Conservation (phyloP, 1,284 basidiomycete genomes). For the Cryptococcus jaspeensis region DNA sequence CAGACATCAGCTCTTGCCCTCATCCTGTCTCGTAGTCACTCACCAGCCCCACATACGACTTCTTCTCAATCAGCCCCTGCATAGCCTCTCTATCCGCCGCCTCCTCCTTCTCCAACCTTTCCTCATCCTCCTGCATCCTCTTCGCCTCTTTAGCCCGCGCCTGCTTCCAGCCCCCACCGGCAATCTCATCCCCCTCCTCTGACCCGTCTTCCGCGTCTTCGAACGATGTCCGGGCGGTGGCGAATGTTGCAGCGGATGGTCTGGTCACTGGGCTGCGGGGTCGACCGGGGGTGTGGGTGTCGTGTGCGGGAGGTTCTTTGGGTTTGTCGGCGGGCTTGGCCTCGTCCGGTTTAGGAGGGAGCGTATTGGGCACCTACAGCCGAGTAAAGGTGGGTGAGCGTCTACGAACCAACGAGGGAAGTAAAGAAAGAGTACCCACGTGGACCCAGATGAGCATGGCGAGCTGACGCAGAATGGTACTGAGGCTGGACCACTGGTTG, state of each 20-base stretch:
- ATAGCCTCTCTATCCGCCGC: slow-evolving; percentile 11
- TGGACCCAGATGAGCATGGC: slow-evolving; percentile 36
- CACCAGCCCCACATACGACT: slow-evolving; percentile 38
- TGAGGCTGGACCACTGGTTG: slow-evolving; percentile 33
- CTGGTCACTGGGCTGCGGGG: too few relatives aligned
- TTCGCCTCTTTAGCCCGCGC: slow-evolving; percentile 1
- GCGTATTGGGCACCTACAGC: slow-evolving; percentile 1
- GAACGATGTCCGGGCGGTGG: too few relatives aligned
- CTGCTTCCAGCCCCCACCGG: not conserved
- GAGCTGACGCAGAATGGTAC: slow-evolving; percentile 28
- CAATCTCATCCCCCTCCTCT: not conserved
- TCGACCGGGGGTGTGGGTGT: not conserved
- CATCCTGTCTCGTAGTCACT: too few relatives aligned
- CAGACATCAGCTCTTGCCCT: not conserved
- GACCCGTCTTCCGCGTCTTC: too few relatives aligned
- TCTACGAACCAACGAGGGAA: too few relatives aligned
- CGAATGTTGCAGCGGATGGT: too few relatives aligned
- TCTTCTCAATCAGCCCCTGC: slow-evolving; percentile 36
- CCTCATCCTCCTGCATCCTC: slow-evolving; percentile 3
- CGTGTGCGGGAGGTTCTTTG: too few relatives aligned
- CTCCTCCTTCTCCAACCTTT: slow-evolving; percentile 10
- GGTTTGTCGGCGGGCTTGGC: too few relatives aligned
- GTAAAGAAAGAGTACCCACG: slow-evolving; percentile 7
- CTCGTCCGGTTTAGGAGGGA: not conserved
- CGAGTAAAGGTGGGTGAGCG: not conserved